Evolutionary conservation across 768 basidiomycete genomes (phyloP), one percentile per base, ranked within the genome.

Genomic region (Pholiota molesta): DNA sequence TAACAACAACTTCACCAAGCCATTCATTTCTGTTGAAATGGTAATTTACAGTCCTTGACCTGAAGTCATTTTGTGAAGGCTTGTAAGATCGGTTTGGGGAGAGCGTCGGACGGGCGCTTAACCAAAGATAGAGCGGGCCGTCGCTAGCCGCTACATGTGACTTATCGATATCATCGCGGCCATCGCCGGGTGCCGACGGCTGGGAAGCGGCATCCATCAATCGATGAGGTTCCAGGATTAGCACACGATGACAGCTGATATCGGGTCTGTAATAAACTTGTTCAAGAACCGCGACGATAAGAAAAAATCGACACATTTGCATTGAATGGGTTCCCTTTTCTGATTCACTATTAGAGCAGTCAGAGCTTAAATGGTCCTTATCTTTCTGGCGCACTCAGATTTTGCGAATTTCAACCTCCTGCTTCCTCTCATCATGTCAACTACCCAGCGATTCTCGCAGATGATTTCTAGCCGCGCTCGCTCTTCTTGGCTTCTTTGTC

Each of bases 91-190:
- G 3, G 31, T 31, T 31, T 31, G 9, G 3, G 13, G 10, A 1
- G 23, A 10, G 47, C 10, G 19, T 13, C 26, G 21, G 21, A 49
- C 10, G 53, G 33, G 31, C 31, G 33, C n/a, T 39, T 21, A 37
- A 39, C 13, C 17, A 19, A 19, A 54, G 21, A 2, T n/a, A 54
- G n/a, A 13, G 35, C 35, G 35, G 11, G 53, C 35, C 35, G 19
- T 9, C 31, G 9, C 14, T 21, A 8, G 17, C 26, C 23, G 23
- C 4, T 23, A 31, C 55, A 42, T 23, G 55, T 44, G 55, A 42
- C 40, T 56, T 56, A 56, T 56, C 55, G 23, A 44, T 37, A 37
- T 17, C 4, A 53, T 28, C 40, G 37, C 55, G 55, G 55, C 39
- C 16, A 56, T 56, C 55, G 55, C 37, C 55, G 54, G 23, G 10